Evolutionary conservation across 805 yeast genomes (phyloP).

Genomic region (Yarrowia yakushimensis): DNA sequence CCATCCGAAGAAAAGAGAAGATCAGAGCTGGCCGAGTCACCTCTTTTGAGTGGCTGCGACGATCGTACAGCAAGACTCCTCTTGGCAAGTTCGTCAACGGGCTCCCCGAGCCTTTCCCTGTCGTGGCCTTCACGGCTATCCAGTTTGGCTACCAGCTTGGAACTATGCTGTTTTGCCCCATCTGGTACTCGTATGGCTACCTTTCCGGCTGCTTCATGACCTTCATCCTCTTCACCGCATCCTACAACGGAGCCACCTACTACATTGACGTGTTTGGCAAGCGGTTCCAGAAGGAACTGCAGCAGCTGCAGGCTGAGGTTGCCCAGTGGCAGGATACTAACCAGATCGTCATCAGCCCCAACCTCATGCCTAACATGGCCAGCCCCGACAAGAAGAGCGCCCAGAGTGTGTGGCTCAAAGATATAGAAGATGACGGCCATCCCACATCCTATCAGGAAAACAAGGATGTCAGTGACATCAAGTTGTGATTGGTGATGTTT

Average conservation of each 20-base stretch:
- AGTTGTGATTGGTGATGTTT: background rate
- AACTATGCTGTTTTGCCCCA: slow-evolving; percentile 84
- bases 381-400: slow-evolving; percentile 14
- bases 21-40: slow-evolving; percentile 84
- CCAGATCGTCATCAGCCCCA: slow-evolving; percentile 25
- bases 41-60: slow-evolving; percentile 78
- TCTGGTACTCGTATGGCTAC: slow-evolving; percentile 72
- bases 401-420: slow-evolving; percentile 20
- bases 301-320: slow-evolving; percentile 67
- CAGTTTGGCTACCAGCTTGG: slow-evolving; percentile 83
- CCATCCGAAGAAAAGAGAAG: slow-evolving; percentile 71
- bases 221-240: slow-evolving; percentile 71
- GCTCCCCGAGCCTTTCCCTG: slow-evolving; percentile 82
- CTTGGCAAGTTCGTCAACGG: slow-evolving; percentile 77
- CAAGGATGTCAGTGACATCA: slow-evolving; percentile 21
- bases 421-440: slow-evolving; percentile 18
- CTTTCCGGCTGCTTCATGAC: slow-evolving; percentile 67
- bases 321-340: slow-evolving; percentile 49
- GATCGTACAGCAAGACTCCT: slow-evolving; percentile 58
- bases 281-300: slow-evolving; percentile 81
- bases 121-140: slow-evolving; percentile 75
- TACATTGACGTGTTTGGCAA: slow-evolving; percentile 90
- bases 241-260: slow-evolving; percentile 92
- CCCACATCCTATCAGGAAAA: slow-evolving; percentile 11
- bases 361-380: slow-evolving; percentile 9